Conservation (phyloP, 495 filamentous ascomycete species). For the Aspergillus bridgeri region DNA sequence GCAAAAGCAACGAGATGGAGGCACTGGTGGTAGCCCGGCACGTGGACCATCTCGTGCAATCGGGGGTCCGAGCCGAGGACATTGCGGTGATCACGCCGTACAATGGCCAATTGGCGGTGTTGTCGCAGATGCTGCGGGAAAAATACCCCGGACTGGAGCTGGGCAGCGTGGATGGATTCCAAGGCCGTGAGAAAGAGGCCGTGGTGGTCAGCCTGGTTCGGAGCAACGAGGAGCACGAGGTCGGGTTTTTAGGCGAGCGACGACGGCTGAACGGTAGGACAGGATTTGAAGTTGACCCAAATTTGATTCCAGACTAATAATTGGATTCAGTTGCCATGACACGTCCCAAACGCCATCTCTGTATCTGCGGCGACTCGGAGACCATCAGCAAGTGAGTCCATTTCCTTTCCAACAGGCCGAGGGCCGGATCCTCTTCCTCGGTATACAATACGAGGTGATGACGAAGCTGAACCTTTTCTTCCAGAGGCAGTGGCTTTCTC, state of each 20-base stretch:
- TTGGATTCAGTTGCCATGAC: conserved; percentile 81
- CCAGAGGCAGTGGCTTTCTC: conserved; percentile 75
- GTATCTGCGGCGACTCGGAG: conserved; percentile 89
- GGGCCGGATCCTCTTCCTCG: background rate
- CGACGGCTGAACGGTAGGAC: conserved; percentile 76
- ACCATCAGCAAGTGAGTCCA: conserved; percentile 73
- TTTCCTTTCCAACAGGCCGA: background rate
- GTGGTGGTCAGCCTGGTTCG: conserved; percentile 87
- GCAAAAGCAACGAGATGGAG: conserved; percentile 92
- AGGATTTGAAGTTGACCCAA: background rate
- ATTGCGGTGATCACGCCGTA: conserved; percentile 96
- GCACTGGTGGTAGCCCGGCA: conserved; percentile 75
- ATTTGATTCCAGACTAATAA: background rate
- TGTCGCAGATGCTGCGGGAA: conserved; percentile 73
- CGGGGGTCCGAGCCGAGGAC: conserved; percentile 74
- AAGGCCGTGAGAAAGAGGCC: conserved; percentile 95
- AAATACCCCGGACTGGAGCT: conserved; percentile 80
- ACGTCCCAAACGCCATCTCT: conserved; percentile 82
- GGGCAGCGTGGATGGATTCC: conserved; percentile 94
- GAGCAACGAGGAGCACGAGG: conserved; percentile 81
- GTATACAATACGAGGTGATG: background rate
- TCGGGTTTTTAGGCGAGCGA: conserved; percentile 94
- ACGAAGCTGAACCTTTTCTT: conserved; percentile 1
- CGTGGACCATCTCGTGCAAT: conserved; percentile 67
- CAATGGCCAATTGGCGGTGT: conserved; percentile 82